Evolutionary conservation across 441 rosid species (phyloP).

Genomic region (Biscutella auriculata): DNA sequence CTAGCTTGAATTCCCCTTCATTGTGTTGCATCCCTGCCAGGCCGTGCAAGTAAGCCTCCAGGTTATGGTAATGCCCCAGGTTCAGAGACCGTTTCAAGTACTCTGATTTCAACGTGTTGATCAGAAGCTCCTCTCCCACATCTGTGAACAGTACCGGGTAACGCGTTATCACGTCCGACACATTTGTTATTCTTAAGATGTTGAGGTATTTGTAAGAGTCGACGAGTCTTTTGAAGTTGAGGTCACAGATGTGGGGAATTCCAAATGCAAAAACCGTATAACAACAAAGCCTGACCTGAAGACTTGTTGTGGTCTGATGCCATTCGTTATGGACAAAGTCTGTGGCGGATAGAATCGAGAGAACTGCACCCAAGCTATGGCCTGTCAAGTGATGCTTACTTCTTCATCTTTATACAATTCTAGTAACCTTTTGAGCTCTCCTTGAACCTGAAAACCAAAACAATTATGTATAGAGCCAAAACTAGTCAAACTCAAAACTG

Average conservation of each 20-base stretch:
- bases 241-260: constrained; percentile 26
- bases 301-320: constrained; percentile 13
- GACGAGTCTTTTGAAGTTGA: constrained; percentile 17
- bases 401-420: constrained; percentile 38
- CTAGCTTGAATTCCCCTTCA: constrained; percentile 12
- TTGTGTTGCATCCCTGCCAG: constrained; percentile 23
- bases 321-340: constrained; percentile 35
- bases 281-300: neutral
- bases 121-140: constrained; percentile 21
- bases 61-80: constrained; percentile 13
- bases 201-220: constrained; percentile 17
- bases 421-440: constrained; percentile 31
- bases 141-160: constrained; percentile 18
- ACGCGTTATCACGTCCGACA: constrained; percentile 7
- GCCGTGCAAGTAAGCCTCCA: constrained; percentile 27
- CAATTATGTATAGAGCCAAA: neutral
- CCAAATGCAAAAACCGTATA: constrained; percentile 31
- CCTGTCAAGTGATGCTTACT: constrained; percentile 48
- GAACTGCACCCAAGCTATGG: constrained; percentile 53
- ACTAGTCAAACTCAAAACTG: neutral
- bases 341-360: constrained; percentile 40
- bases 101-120: constrained; percentile 26
- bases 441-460: constrained; percentile 26
- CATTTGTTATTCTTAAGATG: constrained; percentile 26
- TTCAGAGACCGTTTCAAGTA: constrained; percentile 18